A percentile compares a stretch with the other conserved stretches of the same genome.
phyloP scores from a whole-genome alignment of 2,329 filamentous ascomycete genomes.

The Macrophomina phaseolina region DNA sequence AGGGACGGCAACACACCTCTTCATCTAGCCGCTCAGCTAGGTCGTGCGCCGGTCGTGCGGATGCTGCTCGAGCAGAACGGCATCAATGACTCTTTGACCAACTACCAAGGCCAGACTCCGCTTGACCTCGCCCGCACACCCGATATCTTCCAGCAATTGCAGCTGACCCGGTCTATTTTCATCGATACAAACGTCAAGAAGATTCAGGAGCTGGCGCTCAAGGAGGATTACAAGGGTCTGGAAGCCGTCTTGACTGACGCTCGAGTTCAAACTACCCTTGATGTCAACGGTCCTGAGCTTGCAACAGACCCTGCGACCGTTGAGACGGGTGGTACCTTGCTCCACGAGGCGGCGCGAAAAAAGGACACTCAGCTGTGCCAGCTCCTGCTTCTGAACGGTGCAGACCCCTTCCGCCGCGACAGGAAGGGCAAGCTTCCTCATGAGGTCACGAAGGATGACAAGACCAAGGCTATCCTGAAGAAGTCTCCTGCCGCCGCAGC shows the following conservation, averaged over 20 bases:
- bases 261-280: slow-evolving; percentile 82
- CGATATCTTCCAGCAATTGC: slow-evolving; percentile 94
- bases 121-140: slow-evolving; percentile 85
- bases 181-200: slow-evolving; percentile 84
- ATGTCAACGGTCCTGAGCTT: slow-evolving; percentile 91
- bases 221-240: slow-evolving; percentile 76
- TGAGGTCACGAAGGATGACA: slow-evolving; percentile 94
- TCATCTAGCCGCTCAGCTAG: slow-evolving; percentile 84
- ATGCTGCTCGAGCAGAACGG: slow-evolving; percentile 80
- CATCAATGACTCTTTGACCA: slow-evolving; percentile 87
- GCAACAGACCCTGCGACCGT: slow-evolving; percentile 78
- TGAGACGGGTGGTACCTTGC: slow-evolving; percentile 84
- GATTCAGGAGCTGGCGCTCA: slow-evolving; percentile 77
- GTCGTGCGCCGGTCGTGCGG: slow-evolving; percentile 78
- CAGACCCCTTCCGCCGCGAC: slow-evolving; percentile 93
- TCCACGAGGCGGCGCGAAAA: slow-evolving; percentile 91
- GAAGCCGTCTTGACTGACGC: slow-evolving; percentile 83
- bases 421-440: slow-evolving; percentile 95
- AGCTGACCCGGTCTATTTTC: slow-evolving; percentile 87
- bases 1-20: slow-evolving; percentile 93
- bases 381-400: slow-evolving; percentile 87
- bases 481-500: slow-evolving; percentile 92
- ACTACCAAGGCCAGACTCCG: slow-evolving; percentile 82
- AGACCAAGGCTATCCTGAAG: slow-evolving; percentile 86
- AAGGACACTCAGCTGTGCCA: slow-evolving; percentile 88